Base-by-base conservation (phyloP, 192 early-diverging fungal species). In the Entomortierella chlamydospora region DNA sequence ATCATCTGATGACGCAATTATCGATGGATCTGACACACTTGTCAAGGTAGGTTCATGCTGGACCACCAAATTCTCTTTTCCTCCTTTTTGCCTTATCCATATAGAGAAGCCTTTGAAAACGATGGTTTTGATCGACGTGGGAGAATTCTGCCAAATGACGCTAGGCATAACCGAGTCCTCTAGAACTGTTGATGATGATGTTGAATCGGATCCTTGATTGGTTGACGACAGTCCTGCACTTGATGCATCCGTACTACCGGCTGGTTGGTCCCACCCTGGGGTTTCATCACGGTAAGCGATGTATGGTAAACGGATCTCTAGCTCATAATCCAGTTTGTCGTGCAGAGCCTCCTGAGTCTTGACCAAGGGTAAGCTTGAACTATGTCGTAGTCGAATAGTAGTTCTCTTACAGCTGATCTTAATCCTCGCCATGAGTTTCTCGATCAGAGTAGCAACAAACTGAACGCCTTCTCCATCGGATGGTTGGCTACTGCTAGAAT, bases 391-490 rank as follows among this genome's bases (percentile, higher is more conserved):
- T 30, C 85, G 72, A 25, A 92, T 63, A 29, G 58, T 59, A 2
- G 85, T 89, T 54, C 90, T 83, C 26, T 70, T 84, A 54, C 92
- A 86, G 4, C 89, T 85, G 20, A 97, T 83, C 61, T 92, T 94
- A 42, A 95, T 88, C 59, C 88, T 88, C 18, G 93, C 94, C 64
- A 95, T 85, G 47, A 97, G 92, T 52, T 92, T 91, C 54, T 96
- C 94, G 58, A 97, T 95, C 55, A 96, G 81, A 56, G 88, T 88
- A 17, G 93, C 92, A 34, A 96, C 79, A 9, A 93, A 89, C 70
- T 93, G 90, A 37, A 96, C 64, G 13, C 94, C 94, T 63, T 90
- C 87, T 18, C 89, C 82, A 1, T 76, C 85, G 28, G 59, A 68
- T 7, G 72, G 59, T 56, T 68, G 50, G n/a, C n/a, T n/a, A 26